Base-by-base conservation (phyloP, 495 filamentous ascomycete genomes). In the Penicillium angulare region DNA sequence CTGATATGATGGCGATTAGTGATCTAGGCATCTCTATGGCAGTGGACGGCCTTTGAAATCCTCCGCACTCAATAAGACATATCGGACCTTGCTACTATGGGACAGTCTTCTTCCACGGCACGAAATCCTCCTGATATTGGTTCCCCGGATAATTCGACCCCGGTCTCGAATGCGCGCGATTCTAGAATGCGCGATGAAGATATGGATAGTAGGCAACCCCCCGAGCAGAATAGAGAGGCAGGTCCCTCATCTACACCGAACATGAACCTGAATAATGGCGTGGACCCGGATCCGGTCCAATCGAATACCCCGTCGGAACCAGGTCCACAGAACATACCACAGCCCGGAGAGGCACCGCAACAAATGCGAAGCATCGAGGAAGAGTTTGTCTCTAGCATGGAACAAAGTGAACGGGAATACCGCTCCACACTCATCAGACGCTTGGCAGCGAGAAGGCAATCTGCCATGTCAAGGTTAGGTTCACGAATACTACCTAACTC, bases 401-500 rank as follows among this genome's bases (percentile, higher is more conserved):
- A 67, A 26, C 36, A 49, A 7, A 47, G 49, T 24, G 54, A 64
- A 10, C 65, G 63, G 2, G 71, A 68, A 22, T 59, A 65, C 22
- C 69, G 68, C 20, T 63, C 63, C 9, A 64, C 72, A 23, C 68
- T 67, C 5, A 57, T 73, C 20, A 64, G 72, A 40, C 69, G 72
- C 27, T 66, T 73, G 62, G 59, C 73, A 47, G 72, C 77, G 12
- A 69, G 76, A 52, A 70, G 75, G 43, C 76, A 73, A 47, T 78
- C 78, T 9, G 74, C 73, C 12, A 75, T 81, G 66, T 78, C 78
- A 42, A 65, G 78, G 8, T 50, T 81, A 23, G 74, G 76, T 17
- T 78, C 77, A 8, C 68, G 74, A 49, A 66, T 81, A 20, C 56
- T 79, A 18, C 76, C 77, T n/a, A 72, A 78, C 45, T 72, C 71